These are phyloP conservation scores for Cardiospermum halicacabum DNA, from an alignment of 345 rosid genomes.

Conservation along the genomic window DNA sequence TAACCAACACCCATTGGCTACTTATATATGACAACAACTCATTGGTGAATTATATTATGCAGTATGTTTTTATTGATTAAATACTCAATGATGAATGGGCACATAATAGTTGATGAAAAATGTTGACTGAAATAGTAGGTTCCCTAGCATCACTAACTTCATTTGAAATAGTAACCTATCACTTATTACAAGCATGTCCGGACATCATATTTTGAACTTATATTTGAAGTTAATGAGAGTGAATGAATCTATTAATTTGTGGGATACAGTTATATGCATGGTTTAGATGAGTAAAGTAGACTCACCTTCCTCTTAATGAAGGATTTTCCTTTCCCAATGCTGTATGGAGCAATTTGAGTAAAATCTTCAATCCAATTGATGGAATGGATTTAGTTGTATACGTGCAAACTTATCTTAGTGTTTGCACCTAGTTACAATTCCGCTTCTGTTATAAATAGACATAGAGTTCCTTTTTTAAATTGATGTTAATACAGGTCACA, in stretches of 20 bases:
- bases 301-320: neutral
- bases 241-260: neutral
- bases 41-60: no score
- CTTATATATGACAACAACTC: no score
- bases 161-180: neutral
- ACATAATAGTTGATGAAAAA: no score
- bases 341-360: neutral
- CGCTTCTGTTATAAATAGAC: neutral
- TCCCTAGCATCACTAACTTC: no score
- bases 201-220: neutral
- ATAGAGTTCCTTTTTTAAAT: neutral
- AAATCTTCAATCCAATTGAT: neutral
- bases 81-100: no score
- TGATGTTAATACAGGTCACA: neutral
- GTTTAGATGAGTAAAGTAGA: neutral
- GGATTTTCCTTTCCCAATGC: neutral
- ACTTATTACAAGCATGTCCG: neutral
- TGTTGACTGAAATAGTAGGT: no score
- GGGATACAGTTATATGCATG: neutral
- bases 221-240: neutral
- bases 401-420: neutral
- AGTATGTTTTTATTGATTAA: no score
- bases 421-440: neutral
- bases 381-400: neutral
- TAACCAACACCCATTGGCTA: no score